A percentile compares a stretch with the other conserved stretches of the same genome.
Evolutionary conservation across 768 basidiomycete species (phyloP).

Genomic region (Butyriboletus loyo): DNA sequence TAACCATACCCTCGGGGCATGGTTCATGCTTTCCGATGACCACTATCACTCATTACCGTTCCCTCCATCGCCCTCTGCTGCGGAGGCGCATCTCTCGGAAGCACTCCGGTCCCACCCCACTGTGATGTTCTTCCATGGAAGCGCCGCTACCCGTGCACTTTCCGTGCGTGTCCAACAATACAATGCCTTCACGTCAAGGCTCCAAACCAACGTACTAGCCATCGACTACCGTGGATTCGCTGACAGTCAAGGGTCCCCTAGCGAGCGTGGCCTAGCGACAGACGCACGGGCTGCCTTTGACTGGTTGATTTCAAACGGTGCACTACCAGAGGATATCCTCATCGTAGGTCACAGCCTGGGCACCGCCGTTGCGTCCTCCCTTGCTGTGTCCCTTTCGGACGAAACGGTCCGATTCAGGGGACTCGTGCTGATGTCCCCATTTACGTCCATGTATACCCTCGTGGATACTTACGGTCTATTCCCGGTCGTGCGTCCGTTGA

Average conservation of each 20-base stretch:
- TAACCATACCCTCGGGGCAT: constrained; percentile 77
- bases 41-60: constrained; percentile 52
- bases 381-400: constrained; percentile 46
- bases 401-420: constrained; percentile 44
- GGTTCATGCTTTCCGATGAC: constrained; percentile 74
- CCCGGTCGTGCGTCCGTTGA: constrained; percentile 70
- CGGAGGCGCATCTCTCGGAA: constrained; percentile 43
- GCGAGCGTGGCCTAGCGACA: constrained; percentile 63
- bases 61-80: constrained; percentile 35
- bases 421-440: constrained; percentile 54
- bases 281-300: constrained; percentile 82
- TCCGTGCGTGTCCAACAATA: constrained; percentile 65
- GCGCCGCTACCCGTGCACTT: constrained; percentile 76
- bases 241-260: constrained; percentile 79
- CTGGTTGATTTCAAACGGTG: constrained; percentile 65
- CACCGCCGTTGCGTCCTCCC: constrained; percentile 66
- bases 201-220: constrained; percentile 75
- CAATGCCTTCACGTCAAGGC: constrained; percentile 59
- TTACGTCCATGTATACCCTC: constrained; percentile 55
- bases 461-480: constrained; percentile 69
- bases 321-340: constrained; percentile 55
- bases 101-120: constrained; percentile 65
- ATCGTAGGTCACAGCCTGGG: constrained; percentile 88
- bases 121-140: constrained; percentile 87
- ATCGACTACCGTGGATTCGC: constrained; percentile 93